Evolutionary conservation across 2,329 filamentous ascomycete genomes (phyloP).

Genomic region (Pseudocercospora eumusae): DNA sequence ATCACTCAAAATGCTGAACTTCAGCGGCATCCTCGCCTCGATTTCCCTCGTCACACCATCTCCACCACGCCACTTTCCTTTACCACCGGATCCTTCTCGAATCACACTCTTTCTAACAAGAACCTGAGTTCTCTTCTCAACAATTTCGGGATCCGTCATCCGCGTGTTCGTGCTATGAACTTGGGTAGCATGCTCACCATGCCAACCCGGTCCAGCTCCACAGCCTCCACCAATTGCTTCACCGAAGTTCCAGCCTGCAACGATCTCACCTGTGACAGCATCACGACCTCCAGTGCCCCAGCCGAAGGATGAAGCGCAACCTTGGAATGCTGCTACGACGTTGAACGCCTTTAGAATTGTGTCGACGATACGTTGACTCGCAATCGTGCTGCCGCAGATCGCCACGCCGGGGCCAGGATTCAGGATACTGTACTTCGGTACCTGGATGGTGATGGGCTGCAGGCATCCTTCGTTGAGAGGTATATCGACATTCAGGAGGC

Average conservation of each 20-base stretch:
- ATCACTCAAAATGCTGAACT: conserved; percentile 39
- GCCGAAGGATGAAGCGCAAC: conserved; percentile 36
- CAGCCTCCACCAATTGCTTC: conserved; percentile 43
- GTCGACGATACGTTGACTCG: conserved; percentile 39
- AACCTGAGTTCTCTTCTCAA: conserved; percentile 42
- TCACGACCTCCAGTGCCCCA: conserved; percentile 36
- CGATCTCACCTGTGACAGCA: conserved; percentile 21
- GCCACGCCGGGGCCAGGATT: conserved; percentile 35
- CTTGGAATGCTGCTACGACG: conserved; percentile 38
- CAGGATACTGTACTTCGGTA: conserved; percentile 37
- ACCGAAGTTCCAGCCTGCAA: conserved; percentile 40
- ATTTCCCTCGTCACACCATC: conserved; percentile 39
- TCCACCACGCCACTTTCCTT: conserved; percentile 37
- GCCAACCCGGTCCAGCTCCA: conserved; percentile 40
- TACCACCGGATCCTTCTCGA: conserved; percentile 37
- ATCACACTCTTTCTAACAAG: conserved; percentile 40
- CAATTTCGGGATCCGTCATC: conserved; percentile 42
- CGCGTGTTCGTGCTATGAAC: conserved; percentile 43
- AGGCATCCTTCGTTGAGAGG: conserved; percentile 54
- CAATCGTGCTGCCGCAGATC: conserved; percentile 38
- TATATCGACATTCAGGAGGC: conserved; percentile 39
- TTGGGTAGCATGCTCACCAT: conserved; percentile 40
- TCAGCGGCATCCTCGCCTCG: conserved; percentile 36
- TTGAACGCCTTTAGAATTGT: conserved; percentile 39
- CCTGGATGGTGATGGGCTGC: conserved; percentile 32